These are phyloP conservation scores for Allantophomopsis cytisporea DNA, from an alignment of 2,329 filamentous ascomycete species.

Conservation along the genomic window DNA sequence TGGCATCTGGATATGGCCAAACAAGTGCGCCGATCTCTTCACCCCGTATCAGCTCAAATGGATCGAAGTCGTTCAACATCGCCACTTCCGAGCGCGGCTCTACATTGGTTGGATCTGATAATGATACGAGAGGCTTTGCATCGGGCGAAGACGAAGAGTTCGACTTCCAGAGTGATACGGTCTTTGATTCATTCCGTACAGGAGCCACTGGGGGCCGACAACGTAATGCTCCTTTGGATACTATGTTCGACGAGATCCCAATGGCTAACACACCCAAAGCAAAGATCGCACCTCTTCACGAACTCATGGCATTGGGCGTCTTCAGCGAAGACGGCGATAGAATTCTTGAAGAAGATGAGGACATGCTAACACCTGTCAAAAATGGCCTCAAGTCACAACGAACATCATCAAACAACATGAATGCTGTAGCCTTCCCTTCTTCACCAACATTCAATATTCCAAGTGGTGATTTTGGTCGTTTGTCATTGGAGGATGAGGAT, in stretches of 20 bases:
- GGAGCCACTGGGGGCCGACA: slow-evolving; percentile 53
- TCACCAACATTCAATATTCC: slow-evolving; percentile 17
- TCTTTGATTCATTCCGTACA: slow-evolving; percentile 66
- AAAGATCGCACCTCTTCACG: slow-evolving; percentile 16
- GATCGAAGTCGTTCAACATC: slow-evolving; percentile 5
- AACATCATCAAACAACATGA: slow-evolving; percentile 4
- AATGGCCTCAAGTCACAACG: slow-evolving; percentile 6
- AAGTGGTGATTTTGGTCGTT: slow-evolving; percentile 28
- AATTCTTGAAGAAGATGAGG: slow-evolving; percentile 52
- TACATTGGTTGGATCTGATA: slow-evolving; percentile 56
- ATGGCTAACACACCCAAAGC: slow-evolving; percentile 36
- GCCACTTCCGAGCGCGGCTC: slow-evolving; percentile 28
- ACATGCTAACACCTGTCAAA: slow-evolving; percentile 31
- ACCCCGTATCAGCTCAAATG: too few relatives aligned
- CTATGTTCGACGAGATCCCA: slow-evolving; percentile 71
- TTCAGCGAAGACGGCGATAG: slow-evolving; percentile 38
- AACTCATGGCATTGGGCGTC: slow-evolving; percentile 22
- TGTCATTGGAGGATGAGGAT: slow-evolving; percentile 46
- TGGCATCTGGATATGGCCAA: too few relatives aligned
- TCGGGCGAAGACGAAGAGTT: slow-evolving; percentile 65
- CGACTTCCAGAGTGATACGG: slow-evolving; percentile 65
- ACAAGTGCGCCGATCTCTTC: too few relatives aligned
- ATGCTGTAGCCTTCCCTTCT: slow-evolving; percentile 9
- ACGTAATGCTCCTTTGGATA: slow-evolving; percentile 60
- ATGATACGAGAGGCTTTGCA: slow-evolving; percentile 47